Conservation (phyloP, 257 asterid species). For the Gardenia jasminoides region DNA sequence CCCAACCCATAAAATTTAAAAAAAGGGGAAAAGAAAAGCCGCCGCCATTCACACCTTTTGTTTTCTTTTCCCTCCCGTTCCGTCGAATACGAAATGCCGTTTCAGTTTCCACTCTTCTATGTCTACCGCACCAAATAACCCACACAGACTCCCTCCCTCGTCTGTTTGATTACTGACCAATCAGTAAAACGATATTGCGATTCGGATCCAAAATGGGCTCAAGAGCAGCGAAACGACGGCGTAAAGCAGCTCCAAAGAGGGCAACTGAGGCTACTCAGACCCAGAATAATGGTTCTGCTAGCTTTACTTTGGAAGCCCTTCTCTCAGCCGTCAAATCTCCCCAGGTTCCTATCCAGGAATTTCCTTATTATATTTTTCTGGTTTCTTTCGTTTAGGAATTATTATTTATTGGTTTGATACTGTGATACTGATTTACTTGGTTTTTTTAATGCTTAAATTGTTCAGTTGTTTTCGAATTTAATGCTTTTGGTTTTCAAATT, state of each 20-base stretch:
- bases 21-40: no score
- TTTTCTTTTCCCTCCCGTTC: no score
- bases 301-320: not conserved
- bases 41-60: no score
- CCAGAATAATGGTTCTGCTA: not conserved
- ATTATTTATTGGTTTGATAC: not conserved
- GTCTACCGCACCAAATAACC: no score
- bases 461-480: no score
- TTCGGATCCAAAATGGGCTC: slow-evolving; percentile 10
- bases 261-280: not conserved
- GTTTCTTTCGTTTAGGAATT: not conserved
- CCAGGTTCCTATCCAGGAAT: not conserved
- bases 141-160: not conserved
- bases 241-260: not conserved
- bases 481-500: not conserved
- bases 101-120: no score
- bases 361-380: no score
- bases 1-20: no score
- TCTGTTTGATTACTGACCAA: no score
- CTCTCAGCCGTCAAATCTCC: slow-evolving; percentile 15
- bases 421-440: not conserved
- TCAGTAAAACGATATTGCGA: not conserved
- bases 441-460: not conserved
- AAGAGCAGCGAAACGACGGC: slow-evolving; percentile 7
- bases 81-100: no score